A percentile compares a stretch with the other conserved stretches of the same genome.
phyloP scores from a whole-genome alignment of 441 rosid species.

The Jatropha multifida region DNA sequence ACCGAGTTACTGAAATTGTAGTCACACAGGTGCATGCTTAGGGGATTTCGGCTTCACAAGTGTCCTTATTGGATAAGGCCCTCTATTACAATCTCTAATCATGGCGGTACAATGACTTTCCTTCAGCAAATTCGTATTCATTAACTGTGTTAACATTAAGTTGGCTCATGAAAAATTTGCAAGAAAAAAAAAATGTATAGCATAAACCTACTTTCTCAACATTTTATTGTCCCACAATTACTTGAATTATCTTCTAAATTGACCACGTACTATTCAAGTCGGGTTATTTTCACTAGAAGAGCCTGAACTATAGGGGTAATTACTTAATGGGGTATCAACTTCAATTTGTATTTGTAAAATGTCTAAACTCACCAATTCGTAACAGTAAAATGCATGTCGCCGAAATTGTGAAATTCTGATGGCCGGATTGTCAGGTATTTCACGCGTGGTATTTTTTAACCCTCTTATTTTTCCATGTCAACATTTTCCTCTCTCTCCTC shows the following conservation, averaged over 20 bases:
- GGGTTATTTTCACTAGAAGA: too few species aligned
- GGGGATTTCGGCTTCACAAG: conserved; percentile 74
- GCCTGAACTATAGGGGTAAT: too few species aligned
- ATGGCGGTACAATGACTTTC: conserved; percentile 49
- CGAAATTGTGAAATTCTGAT: too few species aligned
- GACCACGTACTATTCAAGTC: not conserved
- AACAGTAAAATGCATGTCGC: too few species aligned
- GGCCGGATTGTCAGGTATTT: too few species aligned
- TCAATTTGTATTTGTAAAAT: too few species aligned
- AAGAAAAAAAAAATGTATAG: not conserved
- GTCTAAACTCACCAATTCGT: too few species aligned
- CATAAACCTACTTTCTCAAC: not conserved
- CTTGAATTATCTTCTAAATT: not conserved
- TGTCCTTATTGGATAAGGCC: conserved; percentile 95
- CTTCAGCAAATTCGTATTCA: not conserved
- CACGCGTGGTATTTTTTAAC: too few species aligned
- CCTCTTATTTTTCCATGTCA: too few species aligned
- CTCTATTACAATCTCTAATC: conserved; percentile 64
- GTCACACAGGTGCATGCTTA: conserved; percentile 74
- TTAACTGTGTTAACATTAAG: not conserved
- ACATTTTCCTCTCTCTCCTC: too few species aligned
- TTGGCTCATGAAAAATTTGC: not conserved
- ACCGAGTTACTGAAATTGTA: conserved; percentile 26
- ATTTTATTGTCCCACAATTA: not conserved
- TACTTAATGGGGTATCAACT: too few species aligned